Percentiles rank a stretch among this genome's conserved stretches.
Conservation (phyloP, 176 grass and related monocot genomes). For the Juncus inflexus region DNA sequence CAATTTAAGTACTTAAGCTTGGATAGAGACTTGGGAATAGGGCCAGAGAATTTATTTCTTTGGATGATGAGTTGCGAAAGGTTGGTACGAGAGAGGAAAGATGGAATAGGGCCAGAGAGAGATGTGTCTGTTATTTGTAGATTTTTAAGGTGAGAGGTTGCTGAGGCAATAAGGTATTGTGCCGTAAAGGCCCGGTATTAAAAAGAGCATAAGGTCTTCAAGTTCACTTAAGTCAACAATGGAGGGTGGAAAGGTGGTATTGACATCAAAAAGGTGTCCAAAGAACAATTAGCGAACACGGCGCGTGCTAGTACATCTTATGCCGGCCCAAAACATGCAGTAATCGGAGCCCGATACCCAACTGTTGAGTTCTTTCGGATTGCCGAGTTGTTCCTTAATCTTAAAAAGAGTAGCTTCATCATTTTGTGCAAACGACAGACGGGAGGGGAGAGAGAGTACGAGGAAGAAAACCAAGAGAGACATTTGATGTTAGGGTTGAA, state of each 20-base stretch:
- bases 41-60: neutral
- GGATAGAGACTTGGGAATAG: neutral
- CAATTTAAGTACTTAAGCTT: neutral
- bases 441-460: neutral
- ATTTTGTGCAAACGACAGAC: neutral
- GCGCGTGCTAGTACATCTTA: neutral
- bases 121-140: neutral
- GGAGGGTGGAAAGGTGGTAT: neutral
- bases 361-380: neutral
- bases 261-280: neutral
- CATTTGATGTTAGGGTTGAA: no score
- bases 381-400: conserved; percentile 7
- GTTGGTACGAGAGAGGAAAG: neutral
- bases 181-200: neutral
- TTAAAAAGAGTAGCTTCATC: neutral
- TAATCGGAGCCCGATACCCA: neutral
- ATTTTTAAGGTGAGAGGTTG: neutral
- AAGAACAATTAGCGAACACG: neutral
- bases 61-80: no score
- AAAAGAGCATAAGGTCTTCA: neutral
- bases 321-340: neutral
- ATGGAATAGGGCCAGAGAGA: neutral
- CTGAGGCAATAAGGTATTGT: conserved; percentile 9
- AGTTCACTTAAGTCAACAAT: conserved; percentile 3
- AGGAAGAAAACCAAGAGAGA: no score